Evolutionary conservation across 2,329 filamentous ascomycete genomes (phyloP), one percentile per base, ranked within the genome.

Genomic region (Penicillium sp.): DNA sequence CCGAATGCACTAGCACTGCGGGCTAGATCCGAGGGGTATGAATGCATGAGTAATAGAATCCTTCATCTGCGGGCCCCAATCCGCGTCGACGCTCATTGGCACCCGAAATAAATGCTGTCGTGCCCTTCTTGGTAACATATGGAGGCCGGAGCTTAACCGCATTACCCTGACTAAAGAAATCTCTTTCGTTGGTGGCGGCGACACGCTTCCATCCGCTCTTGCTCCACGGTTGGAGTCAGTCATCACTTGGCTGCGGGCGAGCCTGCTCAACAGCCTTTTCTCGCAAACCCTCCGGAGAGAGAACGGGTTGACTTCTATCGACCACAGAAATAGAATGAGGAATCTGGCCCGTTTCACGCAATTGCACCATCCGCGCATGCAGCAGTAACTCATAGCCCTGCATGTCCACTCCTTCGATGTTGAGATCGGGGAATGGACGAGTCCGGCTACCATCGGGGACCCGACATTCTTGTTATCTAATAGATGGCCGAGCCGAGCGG

Each of bases 391-490:
- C n/a, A n/a, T n/a, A n/a, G n/a, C n/a, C n/a, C n/a, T n/a, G n/a
- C n/a, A n/a, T n/a, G n/a, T n/a, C n/a, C n/a, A n/a, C n/a, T n/a
- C n/a, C n/a, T n/a, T n/a, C n/a, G n/a, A n/a, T n/a, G 33, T 19
- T 18, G 13, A 32, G 16, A 27, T 20, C 21, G 21, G 15, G 15
- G 14, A 19, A n/a, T n/a, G n/a, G n/a, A 8, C 16, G 9, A 29
- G 18, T 14, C 29, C 43, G 43, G 43, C 34, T 45, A 45, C 14
- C n/a, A 1, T 34, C 43, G 43, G 26, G 33, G 16, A 29, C 33
- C 33, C 27, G 33, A 3, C 13, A 35, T 38, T 38, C 39, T n/a
- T 42, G 19, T 45, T 45, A 37, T 17, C 30, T 45, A 45, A 45
- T 45, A 42, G 30, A 28, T 33, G 15, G 19, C 26, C 16, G 30